Evolutionary conservation across 306 rosid species (phyloP), one percentile per base, ranked within the genome.

Genomic region (Prunus mongolica): DNA sequence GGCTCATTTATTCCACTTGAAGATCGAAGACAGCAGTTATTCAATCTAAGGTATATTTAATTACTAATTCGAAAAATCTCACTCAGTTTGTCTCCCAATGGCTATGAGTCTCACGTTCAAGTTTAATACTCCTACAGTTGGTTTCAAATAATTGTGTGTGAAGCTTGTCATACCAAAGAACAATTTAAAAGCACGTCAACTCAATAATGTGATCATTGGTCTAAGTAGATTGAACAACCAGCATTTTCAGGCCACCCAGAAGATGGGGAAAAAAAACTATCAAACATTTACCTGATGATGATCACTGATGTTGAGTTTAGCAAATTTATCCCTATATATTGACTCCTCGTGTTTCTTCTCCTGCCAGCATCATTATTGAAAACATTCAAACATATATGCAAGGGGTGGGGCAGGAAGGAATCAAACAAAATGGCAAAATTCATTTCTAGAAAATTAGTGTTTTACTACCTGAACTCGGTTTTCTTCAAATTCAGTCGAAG

Each of bases 391-490:
- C 67, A 76, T 55, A 62, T 74, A 67, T 65, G 62, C 67, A 49
- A 47, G 55, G n/a, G 25, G 32, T 54, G 75, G 13, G n/a, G 25
- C 34, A 80, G 15, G 72, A 72, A 47, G 24, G 24, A 78, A 66
- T 61, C 49, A 73, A 46, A 55, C 58, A 72, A 27, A 72, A 60
- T 63, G 45, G 16, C n/a, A 69, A 32, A 13, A 82, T 74, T 65
- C 72, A 63, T 44, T 47, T 60, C 73, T 80, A 63, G 49, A 79
- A 73, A 76, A 74, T 47, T 65, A 69, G 76, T 60, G 32, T 71
- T 79, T 89, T 86, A 95, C 98, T 85, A 95, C 98, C 82, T 88
- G 89, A 79, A 79, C 87, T 55, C 15, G 86, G 80, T 84, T 86
- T 79, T 78, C 91, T 63, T 69, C 91, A 67, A 55, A 82, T 77